phyloP scores from a whole-genome alignment of 2,329 filamentous ascomycete species.

The Penicillium sp. region DNA sequence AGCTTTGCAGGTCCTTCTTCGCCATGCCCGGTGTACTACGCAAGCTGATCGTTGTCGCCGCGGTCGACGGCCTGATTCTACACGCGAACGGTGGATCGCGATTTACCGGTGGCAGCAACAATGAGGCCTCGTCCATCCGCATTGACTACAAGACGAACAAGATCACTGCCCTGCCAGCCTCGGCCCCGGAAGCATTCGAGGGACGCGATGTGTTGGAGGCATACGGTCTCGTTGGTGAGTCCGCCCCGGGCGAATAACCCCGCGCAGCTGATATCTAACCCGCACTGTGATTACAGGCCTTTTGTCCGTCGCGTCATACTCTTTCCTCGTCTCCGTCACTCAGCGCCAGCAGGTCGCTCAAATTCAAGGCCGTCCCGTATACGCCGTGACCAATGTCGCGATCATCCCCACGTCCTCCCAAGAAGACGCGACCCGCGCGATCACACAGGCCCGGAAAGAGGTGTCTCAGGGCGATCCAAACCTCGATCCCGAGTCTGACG shows the following conservation, averaged over 20 bases:
- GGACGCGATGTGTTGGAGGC: constrained; percentile 45
- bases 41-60: constrained; percentile 76
- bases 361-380: constrained; percentile 77
- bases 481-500: constrained; percentile 28
- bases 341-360: constrained; percentile 85
- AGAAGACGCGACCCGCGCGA: constrained; percentile 68
- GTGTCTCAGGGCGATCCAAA: constrained; percentile 40
- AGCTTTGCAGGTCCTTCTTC: neutral
- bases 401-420: constrained; percentile 83
- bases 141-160: constrained; percentile 66
- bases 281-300: constrained; percentile 59
- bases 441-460: constrained; percentile 59
- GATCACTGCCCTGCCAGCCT: constrained; percentile 48
- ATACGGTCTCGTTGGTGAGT: constrained; percentile 58
- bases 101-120: constrained; percentile 48
- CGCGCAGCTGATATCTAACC: neutral
- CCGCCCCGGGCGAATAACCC: neutral
- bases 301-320: constrained; percentile 74
- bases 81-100: constrained; percentile 60
- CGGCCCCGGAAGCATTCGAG: constrained; percentile 24
- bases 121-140: constrained; percentile 59
- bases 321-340: constrained; percentile 84
- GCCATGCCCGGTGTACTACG: constrained; percentile 73
- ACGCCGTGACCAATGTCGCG: constrained; percentile 82
- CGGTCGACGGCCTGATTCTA: constrained; percentile 77